Evolutionary conservation across 805 yeast species (phyloP).

Genomic region (Saccharomycopsis sp.): DNA sequence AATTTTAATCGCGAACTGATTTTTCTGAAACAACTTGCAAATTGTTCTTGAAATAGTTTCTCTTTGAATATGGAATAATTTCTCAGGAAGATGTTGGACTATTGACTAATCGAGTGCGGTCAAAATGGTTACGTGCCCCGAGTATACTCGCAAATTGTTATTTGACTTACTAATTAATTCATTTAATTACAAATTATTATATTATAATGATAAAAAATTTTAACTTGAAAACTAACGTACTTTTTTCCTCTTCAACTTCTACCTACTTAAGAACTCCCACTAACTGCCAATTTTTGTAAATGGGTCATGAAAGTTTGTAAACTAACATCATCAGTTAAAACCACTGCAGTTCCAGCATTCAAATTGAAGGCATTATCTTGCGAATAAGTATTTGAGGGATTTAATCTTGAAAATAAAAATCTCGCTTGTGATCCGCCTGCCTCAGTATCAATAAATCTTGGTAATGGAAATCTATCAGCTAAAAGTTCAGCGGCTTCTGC

Average conservation of each 20-base stretch:
- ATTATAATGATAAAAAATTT: background rate
- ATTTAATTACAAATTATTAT: too few relatives aligned
- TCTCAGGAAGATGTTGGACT: too few relatives aligned
- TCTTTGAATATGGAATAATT: too few relatives aligned
- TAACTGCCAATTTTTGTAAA: slow-evolving; percentile 81
- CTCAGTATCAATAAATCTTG: slow-evolving; percentile 62
- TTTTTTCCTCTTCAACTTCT: too few relatives aligned
- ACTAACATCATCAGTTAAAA: slow-evolving; percentile 92
- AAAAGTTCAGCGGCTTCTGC: slow-evolving; percentile 55
- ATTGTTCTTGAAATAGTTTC: too few relatives aligned
- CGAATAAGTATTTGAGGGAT: slow-evolving; percentile 52
- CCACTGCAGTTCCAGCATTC: slow-evolving; percentile 49
- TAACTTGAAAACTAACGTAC: too few relatives aligned
- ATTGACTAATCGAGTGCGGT: too few relatives aligned
- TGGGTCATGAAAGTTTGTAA: slow-evolving; percentile 93
- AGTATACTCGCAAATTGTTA: too few relatives aligned
- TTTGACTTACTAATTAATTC: too few relatives aligned
- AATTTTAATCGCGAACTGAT: too few relatives aligned
- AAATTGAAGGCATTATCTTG: slow-evolving; percentile 23
- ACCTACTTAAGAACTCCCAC: slow-evolving; percentile 26
- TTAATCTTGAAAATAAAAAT: slow-evolving; percentile 57
- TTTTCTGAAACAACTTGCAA: too few relatives aligned
- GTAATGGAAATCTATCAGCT: slow-evolving; percentile 59
- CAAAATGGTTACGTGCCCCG: too few relatives aligned
- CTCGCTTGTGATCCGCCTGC: slow-evolving; percentile 73